phyloP scores from a whole-genome alignment of 2,329 filamentous ascomycete genomes.

The Aureobasidium sp. region DNA sequence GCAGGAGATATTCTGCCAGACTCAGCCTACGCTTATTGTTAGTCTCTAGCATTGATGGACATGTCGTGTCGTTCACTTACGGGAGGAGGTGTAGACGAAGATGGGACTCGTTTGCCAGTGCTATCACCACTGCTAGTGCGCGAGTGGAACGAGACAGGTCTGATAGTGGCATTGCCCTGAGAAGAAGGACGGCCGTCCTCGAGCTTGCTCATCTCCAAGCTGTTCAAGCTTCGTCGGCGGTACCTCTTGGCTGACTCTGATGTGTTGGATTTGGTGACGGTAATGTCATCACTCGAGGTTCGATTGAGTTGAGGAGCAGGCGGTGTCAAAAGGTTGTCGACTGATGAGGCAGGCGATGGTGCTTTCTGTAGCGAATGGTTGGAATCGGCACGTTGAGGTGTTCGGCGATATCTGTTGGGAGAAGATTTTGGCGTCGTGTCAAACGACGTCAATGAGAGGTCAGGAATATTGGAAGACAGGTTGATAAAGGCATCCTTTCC shows the following conservation, averaged over 20 bases:
- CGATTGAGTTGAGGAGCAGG: constrained; percentile 21
- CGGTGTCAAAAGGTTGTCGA: constrained; percentile 45
- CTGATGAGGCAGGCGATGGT: constrained; percentile 35
- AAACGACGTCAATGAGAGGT: constrained; percentile 48
- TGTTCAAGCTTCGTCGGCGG: constrained; percentile 75
- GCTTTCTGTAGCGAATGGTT: constrained; percentile 30
- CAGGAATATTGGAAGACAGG: constrained; percentile 45
- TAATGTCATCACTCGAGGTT: constrained; percentile 59
- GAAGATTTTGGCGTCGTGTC: constrained; percentile 58
- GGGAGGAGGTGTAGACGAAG: constrained; percentile 17
- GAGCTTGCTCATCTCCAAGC: constrained; percentile 40
- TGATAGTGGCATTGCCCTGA: constrained; percentile 26
- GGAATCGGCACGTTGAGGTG: constrained; percentile 48
- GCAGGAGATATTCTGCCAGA: constrained; percentile 17
- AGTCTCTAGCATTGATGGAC: not conserved
- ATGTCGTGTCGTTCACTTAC: not conserved
- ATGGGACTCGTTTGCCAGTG: constrained; percentile 18
- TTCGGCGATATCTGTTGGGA: constrained; percentile 77
- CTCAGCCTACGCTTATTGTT: constrained; percentile 14
- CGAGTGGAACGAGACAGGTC: constrained; percentile 27
- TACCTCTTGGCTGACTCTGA: constrained; percentile 67
- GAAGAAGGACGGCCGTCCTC: constrained; percentile 22
- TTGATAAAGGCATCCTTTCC: constrained; percentile 38
- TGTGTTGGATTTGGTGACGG: constrained; percentile 50
- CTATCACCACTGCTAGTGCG: constrained; percentile 30